Base-by-base conservation (phyloP, 768 basidiomycete genomes). In the Dentipellis fragilis region DNA sequence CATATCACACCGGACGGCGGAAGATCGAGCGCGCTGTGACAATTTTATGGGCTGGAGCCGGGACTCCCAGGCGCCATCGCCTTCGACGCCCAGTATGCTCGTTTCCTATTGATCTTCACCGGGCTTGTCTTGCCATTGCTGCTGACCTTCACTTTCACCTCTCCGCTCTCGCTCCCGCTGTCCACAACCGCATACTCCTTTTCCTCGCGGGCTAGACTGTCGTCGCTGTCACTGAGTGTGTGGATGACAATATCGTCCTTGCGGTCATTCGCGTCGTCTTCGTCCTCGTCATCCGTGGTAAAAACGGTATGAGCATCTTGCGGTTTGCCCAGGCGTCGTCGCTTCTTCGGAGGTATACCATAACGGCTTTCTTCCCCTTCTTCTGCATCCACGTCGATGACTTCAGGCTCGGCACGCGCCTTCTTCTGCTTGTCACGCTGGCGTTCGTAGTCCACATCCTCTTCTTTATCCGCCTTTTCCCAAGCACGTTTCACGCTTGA, bases 81-180 rank as follows among this genome's bases (percentile, higher is more conserved):
- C 57, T 84, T 86, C 19, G 80, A 78, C 46, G 83, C 60, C 84
- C 83, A 83, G 64, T 77, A 84, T 4, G 73, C 75, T 55, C 81
- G 73, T 35, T 71, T 75, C 56, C 64, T 71, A 21, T 72, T 69
- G 46, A 62, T 58, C 57, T 64, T 69, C 49, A 65, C 71, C 10
- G 57, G 46, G 12, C 63, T 59, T 35, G 53, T 36, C 11, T 56
- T 38, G 66, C 68, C 48, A 10, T 49, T 47, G 34, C 46, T 68
- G 70, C 35, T 16, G 21, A 49, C 59, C 62, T 53, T 61, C 55
- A 10, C 40, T 22, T 22, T 40, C 55, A 45, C 55, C 16, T 54
- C 50, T n/a, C 58, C 52, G 46, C 54, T 34, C 45, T 49, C 58
- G 19, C 36, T 51, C 36, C 37, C 49, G 47, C 38, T 52, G 9